Evolutionary conservation across 495 filamentous ascomycete species (phyloP), one percentile per base, ranked within the genome.

Genomic region (Cladorrhinum samala): DNA sequence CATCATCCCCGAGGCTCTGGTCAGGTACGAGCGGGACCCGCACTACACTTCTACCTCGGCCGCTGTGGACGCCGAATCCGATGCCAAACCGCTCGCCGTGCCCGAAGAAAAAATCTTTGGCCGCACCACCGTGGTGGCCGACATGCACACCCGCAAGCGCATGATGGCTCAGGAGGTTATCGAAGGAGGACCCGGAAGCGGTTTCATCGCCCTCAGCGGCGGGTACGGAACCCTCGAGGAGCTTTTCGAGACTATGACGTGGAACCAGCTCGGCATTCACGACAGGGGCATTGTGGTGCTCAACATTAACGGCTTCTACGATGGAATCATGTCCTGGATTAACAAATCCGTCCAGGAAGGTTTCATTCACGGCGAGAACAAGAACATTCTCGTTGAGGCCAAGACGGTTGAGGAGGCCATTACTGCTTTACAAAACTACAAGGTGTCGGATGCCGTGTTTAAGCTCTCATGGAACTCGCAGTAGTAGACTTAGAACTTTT

Each of bases 191-290:
- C 80, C 82, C 0, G 91, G 91, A 2, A 83, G 82, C 52, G 94
- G 94, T 8, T 98, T 98, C 75, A 81, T 97, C 19, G 89, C 91
- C 20, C 71, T 98, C 61, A 83, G 81, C 46, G 93, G 93, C 17
- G 93, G 93, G 0, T 97, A 91, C 69, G 93, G 93, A 9, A 97
- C 94, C 6, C 76, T 97, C 64, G 93, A 98, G 72, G 93, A 98
- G 76, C 73, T 97, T 50, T 92, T 96, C 74, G 93, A 98, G 78
- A 86, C 95, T 50, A 86, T 84, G 25, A 97, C 93, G 11, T 98
- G 93, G 93, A 97, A 96, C 68, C 93, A 96, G 71, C 68, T 98
- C 52, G 93, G 94, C 0, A 98, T 98, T 55, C 93, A 98, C 68
- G 79, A 77, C 52, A 78, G 81, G 54, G 88, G 87, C 0, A 80